A percentile compares a stretch with the other conserved stretches of the same genome.
Conservation (phyloP, 345 rosid genomes). For the Eucalyptus globulus region DNA sequence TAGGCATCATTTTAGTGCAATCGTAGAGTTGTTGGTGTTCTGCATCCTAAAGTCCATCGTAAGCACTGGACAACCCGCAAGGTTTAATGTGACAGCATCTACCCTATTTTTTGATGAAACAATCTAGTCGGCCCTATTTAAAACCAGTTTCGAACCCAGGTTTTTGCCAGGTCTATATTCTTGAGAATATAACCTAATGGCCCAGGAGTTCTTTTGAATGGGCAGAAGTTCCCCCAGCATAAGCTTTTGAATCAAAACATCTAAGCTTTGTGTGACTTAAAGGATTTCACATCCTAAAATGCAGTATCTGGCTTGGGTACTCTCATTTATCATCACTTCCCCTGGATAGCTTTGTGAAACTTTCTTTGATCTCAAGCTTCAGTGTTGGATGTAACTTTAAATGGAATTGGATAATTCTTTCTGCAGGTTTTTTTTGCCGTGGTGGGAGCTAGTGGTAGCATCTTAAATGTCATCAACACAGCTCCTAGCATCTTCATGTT, state of each 20-base stretch:
- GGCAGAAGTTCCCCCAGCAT: neutral
- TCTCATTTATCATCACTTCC: neutral
- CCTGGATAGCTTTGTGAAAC: neutral
- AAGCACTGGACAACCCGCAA: neutral
- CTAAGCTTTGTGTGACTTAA: neutral
- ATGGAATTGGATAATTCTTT: neutral
- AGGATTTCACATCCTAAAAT: neutral
- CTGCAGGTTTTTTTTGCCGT: slow-evolving; percentile 77
- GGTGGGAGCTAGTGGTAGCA: slow-evolving; percentile 81
- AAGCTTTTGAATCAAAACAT: neutral
- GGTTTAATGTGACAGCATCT: neutral
- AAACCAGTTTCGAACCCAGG: neutral
- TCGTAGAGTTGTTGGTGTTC: neutral
- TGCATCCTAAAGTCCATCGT: neutral
- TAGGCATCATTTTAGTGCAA: neutral
- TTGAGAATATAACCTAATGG: neutral
- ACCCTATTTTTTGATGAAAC: neutral
- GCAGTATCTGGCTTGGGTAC: neutral
- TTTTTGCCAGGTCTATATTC: neutral
- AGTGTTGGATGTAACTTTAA: neutral
- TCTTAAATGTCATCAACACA: slow-evolving; percentile 65
- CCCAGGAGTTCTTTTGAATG: neutral
- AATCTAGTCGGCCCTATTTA: neutral
- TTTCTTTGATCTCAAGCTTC: neutral
- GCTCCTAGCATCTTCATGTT: slow-evolving; percentile 90